Evolutionary conservation across 306 rosid genomes (phyloP).

Genomic region (Macrotyloma uniflorum): DNA sequence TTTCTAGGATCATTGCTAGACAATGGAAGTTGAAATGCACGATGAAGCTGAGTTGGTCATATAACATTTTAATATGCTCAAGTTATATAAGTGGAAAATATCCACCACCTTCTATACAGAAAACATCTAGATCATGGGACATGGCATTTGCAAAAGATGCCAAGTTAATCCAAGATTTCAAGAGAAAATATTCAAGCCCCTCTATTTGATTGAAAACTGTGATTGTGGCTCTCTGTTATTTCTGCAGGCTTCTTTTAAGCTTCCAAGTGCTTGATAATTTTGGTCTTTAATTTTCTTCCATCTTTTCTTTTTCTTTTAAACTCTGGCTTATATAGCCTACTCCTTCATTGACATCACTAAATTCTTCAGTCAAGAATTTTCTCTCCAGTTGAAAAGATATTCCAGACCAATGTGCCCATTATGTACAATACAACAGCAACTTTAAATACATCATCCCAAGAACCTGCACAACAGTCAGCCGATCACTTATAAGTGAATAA

Average conservation of each 20-base stretch:
- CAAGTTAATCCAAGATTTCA: slow-evolving; percentile 45
- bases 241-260: slow-evolving; percentile 32
- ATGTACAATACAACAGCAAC: slow-evolving; percentile 78
- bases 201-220: slow-evolving; percentile 43
- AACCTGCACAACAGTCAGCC: slow-evolving; percentile 60
- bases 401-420: slow-evolving; percentile 86
- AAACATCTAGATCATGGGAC: slow-evolving; percentile 27
- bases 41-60: slow-evolving; percentile 21
- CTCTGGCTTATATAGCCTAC: slow-evolving; percentile 9
- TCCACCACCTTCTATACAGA: slow-evolving; percentile 45
- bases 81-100: slow-evolving; percentile 43
- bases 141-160: slow-evolving; percentile 38
- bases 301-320: background rate
- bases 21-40: background rate
- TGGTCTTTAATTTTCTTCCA: slow-evolving; percentile 37
- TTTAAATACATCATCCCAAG: slow-evolving; percentile 96
- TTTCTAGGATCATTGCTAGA: background rate
- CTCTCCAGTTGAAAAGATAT: slow-evolving; percentile 86
- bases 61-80: slow-evolving; percentile 29
- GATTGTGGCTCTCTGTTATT: slow-evolving; percentile 28
- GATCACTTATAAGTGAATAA: background rate
- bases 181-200: slow-evolving; percentile 38
- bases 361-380: slow-evolving; percentile 63
- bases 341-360: slow-evolving; percentile 31
- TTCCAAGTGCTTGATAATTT: slow-evolving; percentile 34